These are phyloP conservation scores for Phytophthora meadii DNA, from an alignment of 352 stramenopile genomes.

Conservation along the genomic window DNA sequence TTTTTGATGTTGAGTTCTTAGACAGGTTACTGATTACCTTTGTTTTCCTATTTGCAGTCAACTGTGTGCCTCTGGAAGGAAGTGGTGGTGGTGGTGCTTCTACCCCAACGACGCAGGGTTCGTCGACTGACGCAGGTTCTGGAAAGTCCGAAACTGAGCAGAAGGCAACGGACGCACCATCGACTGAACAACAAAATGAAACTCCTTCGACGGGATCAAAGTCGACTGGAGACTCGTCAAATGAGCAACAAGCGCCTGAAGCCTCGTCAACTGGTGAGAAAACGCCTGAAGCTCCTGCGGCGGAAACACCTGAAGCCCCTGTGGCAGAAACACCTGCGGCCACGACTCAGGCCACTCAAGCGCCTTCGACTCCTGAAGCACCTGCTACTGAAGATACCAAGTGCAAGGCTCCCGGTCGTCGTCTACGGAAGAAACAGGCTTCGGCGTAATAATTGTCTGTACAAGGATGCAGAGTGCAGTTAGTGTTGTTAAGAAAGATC, in stretches of 20 bases:
- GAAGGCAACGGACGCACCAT: background rate
- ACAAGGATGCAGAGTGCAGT: too few relatives aligned
- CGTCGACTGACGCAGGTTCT: conserved; percentile 2
- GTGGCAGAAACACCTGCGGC: background rate
- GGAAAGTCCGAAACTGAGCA: background rate
- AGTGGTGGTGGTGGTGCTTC: conserved; percentile 5
- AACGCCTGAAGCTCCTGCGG: background rate
- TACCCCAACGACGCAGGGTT: background rate
- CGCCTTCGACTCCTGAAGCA: background rate
- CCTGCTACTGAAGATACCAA: conserved; percentile 19
- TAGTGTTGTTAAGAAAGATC: too few relatives aligned
- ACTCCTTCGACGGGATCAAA: background rate
- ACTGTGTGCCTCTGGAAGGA: conserved; percentile 28
- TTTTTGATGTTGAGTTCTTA: too few relatives aligned
- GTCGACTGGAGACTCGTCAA: too few relatives aligned
- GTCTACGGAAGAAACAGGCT: conserved; percentile 15
- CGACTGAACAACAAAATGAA: background rate
- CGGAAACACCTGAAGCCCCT: background rate
- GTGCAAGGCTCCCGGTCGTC: conserved; percentile 21
- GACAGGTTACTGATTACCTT: background rate
- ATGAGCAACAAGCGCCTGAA: background rate
- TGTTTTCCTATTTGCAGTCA: conserved; percentile 8
- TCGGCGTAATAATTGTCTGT: too few relatives aligned
- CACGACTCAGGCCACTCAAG: background rate
- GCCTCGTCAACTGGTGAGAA: background rate